phyloP scores from a whole-genome alignment of 2,329 filamentous ascomycete species.

The Proliferodiscus dingleyae region DNA sequence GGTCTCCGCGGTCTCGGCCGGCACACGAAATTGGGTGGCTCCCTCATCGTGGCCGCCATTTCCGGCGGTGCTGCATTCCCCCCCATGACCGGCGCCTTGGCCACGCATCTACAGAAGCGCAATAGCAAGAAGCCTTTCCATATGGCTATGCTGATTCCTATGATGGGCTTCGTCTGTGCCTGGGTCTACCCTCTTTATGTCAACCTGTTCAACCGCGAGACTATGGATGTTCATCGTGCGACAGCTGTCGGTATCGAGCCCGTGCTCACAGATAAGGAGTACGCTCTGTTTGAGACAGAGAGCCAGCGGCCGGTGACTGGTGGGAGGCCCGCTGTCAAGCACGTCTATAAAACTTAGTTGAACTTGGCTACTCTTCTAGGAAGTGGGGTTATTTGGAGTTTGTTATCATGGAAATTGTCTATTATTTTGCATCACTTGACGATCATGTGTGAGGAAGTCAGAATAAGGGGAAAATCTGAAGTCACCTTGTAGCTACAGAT shows the following conservation, averaged over 20 bases:
- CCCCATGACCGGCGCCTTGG: constrained; percentile 60
- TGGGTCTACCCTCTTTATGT: constrained; percentile 34
- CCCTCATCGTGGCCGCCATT: constrained; percentile 66
- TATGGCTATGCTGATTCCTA: constrained; percentile 32
- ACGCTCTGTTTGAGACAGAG: constrained; percentile 5
- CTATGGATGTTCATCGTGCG: constrained; percentile 26
- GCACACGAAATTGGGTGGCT: constrained; percentile 73
- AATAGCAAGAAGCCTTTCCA: constrained; percentile 13
- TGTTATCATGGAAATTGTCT: too few species aligned
- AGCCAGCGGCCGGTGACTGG: too few species aligned
- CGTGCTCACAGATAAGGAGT: constrained; percentile 8
- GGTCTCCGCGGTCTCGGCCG: constrained; percentile 70
- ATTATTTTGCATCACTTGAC: too few species aligned
- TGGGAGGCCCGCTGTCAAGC: too few species aligned
- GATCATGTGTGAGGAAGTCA: too few species aligned
- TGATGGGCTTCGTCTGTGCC: constrained; percentile 31
- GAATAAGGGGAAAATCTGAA: too few species aligned
- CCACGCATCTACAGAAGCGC: constrained; percentile 11
- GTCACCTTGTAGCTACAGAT: too few species aligned
- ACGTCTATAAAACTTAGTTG: too few species aligned
- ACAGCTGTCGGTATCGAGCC: constrained; percentile 12
- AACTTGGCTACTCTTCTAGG: too few species aligned
- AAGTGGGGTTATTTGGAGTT: too few species aligned
- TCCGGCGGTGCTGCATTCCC: constrained; percentile 71
- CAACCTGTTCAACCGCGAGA: constrained; percentile 29